Evolutionary conservation across 2,329 filamentous ascomycete species (phyloP).

Genomic region (Sporothrix brunneoviolacea): DNA sequence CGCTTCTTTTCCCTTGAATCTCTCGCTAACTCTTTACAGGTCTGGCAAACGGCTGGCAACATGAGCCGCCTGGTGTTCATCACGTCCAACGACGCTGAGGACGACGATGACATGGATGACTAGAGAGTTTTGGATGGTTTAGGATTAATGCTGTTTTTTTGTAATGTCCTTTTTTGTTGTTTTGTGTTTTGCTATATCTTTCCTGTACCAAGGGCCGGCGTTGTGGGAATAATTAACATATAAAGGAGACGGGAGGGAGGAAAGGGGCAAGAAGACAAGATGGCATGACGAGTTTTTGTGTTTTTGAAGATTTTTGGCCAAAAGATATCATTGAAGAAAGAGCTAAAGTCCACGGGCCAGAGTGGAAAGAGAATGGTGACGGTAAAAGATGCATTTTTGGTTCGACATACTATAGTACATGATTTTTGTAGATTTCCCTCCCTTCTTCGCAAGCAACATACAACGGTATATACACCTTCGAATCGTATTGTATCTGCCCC

Average conservation of each 20-base stretch:
- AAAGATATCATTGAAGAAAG: too few species aligned
- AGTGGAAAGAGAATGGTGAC: too few species aligned
- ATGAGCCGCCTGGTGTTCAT: constrained; percentile 67
- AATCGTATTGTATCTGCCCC: too few species aligned
- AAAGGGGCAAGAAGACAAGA: neutral
- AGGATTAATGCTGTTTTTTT: neutral
- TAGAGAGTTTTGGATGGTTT: neutral
- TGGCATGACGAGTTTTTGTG: neutral
- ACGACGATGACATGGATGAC: constrained; percentile 43
- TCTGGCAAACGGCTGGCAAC: constrained; percentile 71
- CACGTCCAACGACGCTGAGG: constrained; percentile 45
- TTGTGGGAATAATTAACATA: constrained; percentile 6
- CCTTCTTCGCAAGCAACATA: neutral
- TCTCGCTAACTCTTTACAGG: too few species aligned
- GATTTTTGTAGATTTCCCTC: neutral
- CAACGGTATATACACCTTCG: too few species aligned
- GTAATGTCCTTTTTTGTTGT: neutral
- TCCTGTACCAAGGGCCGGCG: constrained; percentile 7
- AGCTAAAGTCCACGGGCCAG: too few species aligned
- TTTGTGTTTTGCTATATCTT: neutral
- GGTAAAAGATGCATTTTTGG: constrained; percentile 5
- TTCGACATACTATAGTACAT: constrained; percentile 5
- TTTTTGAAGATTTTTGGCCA: neutral
- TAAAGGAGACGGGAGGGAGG: neutral
- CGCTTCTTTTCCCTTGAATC: neutral